phyloP scores from a whole-genome alignment of 2,329 filamentous ascomycete species.

The Huntiella bhutanensis region DNA sequence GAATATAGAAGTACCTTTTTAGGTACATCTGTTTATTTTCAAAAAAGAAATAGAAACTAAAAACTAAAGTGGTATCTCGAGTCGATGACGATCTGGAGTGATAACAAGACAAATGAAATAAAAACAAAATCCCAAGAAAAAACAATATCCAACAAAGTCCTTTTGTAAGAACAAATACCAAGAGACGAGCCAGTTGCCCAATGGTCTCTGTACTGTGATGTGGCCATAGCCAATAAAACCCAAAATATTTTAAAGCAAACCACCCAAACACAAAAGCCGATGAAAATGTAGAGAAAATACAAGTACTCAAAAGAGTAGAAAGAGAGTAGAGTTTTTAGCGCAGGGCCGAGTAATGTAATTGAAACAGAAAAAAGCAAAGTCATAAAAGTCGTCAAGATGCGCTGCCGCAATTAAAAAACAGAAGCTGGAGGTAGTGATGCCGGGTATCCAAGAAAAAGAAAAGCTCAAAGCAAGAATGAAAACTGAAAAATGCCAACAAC shows the following conservation, averaged over 20 bases:
- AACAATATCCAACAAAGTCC: not conserved
- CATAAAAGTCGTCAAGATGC: not conserved
- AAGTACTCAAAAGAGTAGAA: not conserved
- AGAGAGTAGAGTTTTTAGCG: not conserved
- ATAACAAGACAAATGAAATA: not conserved
- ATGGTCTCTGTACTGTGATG: not conserved
- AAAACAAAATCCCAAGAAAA: not conserved
- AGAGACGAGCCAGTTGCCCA: constrained; percentile 4
- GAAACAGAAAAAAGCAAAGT: not conserved
- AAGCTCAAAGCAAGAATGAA: not conserved
- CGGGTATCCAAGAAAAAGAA: not conserved
- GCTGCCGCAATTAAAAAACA: not conserved
- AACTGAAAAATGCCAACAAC: not conserved
- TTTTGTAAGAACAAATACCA: constrained; percentile 1
- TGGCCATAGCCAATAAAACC: not conserved
- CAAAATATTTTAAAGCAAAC: not conserved
- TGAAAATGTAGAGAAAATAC: constrained; percentile 3
- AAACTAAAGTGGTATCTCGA: constrained; percentile 3
- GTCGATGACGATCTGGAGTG: not conserved
- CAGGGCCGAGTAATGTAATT: not conserved
- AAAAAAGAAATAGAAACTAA: constrained; percentile 1
- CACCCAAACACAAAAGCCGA: not conserved
- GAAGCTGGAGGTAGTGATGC: too few species aligned
- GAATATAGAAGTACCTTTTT: not conserved
- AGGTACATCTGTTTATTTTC: not conserved